phyloP scores from a whole-genome alignment of 257 asterid genomes.

The Gardenia jasminoides region DNA sequence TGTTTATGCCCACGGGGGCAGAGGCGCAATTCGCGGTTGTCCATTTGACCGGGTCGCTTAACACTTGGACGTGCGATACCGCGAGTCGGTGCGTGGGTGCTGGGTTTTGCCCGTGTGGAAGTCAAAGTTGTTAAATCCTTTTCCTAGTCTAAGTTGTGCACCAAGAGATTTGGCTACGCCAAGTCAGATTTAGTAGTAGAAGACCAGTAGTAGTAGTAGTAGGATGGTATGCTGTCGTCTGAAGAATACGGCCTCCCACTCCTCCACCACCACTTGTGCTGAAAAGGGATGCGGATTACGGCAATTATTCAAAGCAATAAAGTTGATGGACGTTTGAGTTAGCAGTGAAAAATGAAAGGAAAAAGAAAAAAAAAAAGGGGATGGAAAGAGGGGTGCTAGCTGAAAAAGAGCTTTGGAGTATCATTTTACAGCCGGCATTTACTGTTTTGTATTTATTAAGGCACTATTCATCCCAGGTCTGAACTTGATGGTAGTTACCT shows the following conservation, averaged over 20 bases:
- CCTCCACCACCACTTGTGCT: not conserved
- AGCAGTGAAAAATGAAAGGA: not conserved
- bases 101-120: conserved; percentile 20
- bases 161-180: not conserved
- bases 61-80: too few species aligned
- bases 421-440: not conserved
- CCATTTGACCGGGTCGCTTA: conserved; percentile 42
- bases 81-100: too few species aligned
- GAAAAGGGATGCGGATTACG: not conserved
- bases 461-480: not conserved
- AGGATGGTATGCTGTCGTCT: not conserved
- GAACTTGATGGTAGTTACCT: not conserved
- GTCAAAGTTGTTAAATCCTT: conserved; percentile 5
- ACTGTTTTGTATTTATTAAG: not conserved
- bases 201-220: too few species aligned
- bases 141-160: not conserved
- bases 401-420: not conserved
- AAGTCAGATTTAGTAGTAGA: not conserved
- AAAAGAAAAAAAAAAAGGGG: not conserved
- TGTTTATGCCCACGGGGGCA: conserved; percentile 33
- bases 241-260: not conserved
- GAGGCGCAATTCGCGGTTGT: conserved; percentile 50
- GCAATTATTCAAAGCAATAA: conserved; percentile 1
- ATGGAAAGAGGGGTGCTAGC: not conserved
- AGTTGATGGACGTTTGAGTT: conserved; percentile 7